Evolutionary conservation across 2,329 filamentous ascomycete genomes (phyloP).

Genomic region (Pochonia chlamydosporia): DNA sequence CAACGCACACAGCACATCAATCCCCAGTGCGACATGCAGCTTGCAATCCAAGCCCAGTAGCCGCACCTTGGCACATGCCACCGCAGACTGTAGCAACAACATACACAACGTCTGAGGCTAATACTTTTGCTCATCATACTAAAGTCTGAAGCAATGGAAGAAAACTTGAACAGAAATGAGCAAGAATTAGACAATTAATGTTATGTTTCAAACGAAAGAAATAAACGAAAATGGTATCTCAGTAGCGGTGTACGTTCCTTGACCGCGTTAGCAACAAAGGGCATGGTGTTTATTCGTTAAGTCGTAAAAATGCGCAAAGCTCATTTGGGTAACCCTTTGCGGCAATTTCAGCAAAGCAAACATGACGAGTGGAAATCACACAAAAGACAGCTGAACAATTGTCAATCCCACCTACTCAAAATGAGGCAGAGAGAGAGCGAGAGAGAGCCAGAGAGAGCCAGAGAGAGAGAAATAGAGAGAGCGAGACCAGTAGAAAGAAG

Average conservation of each 20-base stretch:
- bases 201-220: not conserved
- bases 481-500: constrained; percentile 10
- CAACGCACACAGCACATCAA: no score
- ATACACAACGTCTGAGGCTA: not conserved
- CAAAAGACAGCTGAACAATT: not conserved
- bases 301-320: not conserved
- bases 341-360: not conserved
- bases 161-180: not conserved
- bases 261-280: not conserved
- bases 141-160: not conserved
- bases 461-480: constrained; percentile 5
- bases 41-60: no score
- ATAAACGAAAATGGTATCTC: not conserved
- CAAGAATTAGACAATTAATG: not conserved
- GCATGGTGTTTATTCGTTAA: not conserved
- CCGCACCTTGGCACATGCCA: no score
- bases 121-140: not conserved
- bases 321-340: not conserved
- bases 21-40: no score
- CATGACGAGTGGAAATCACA: not conserved
- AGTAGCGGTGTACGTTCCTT: not conserved
- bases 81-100: no score
- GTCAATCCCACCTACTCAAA: constrained; percentile 6
- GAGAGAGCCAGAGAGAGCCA: constrained; percentile 3
- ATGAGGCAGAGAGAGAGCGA: constrained; percentile 2